phyloP scores from a whole-genome alignment of 1,139 yeast genomes.

The Meyerozyma carpophila region DNA sequence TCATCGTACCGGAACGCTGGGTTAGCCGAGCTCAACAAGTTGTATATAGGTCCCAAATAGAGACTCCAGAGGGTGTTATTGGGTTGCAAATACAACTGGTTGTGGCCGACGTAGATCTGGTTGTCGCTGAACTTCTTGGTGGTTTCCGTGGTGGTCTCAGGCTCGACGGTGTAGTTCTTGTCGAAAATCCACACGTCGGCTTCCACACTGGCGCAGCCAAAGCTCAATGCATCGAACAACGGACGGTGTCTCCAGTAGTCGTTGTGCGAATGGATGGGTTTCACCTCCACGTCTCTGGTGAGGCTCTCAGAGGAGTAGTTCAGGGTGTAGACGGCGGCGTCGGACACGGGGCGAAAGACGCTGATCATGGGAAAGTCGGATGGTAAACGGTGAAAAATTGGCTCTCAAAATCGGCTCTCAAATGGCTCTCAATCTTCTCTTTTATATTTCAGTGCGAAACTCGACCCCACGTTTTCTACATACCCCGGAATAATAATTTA shows the following conservation, averaged over 20 bases:
- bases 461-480: too few species aligned
- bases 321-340: conserved; percentile 3
- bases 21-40: conserved; percentile 44
- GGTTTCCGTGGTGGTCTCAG: conserved; percentile 14
- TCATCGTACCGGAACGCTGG: conserved; percentile 16
- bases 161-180: conserved; percentile 17
- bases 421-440: too few species aligned
- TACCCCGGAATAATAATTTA: not conserved
- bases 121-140: conserved; percentile 21
- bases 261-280: conserved; percentile 66
- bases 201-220: conserved; percentile 61
- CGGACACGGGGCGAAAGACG: not conserved
- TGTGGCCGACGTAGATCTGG: conserved; percentile 66
- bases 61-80: conserved; percentile 42
- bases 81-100: conserved; percentile 38
- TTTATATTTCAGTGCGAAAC: too few species aligned
- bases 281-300: conserved; percentile 45
- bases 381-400: too few species aligned
- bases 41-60: conserved; percentile 50
- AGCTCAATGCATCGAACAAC: conserved; percentile 53
- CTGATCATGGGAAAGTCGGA: too few species aligned
- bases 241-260: conserved; percentile 70
- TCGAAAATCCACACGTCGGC: conserved; percentile 64
- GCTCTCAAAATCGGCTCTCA: too few species aligned
- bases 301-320: conserved; percentile 24